Base-by-base conservation (phyloP, 352 stramenopile genomes). In the Globisporangium solare region DNA sequence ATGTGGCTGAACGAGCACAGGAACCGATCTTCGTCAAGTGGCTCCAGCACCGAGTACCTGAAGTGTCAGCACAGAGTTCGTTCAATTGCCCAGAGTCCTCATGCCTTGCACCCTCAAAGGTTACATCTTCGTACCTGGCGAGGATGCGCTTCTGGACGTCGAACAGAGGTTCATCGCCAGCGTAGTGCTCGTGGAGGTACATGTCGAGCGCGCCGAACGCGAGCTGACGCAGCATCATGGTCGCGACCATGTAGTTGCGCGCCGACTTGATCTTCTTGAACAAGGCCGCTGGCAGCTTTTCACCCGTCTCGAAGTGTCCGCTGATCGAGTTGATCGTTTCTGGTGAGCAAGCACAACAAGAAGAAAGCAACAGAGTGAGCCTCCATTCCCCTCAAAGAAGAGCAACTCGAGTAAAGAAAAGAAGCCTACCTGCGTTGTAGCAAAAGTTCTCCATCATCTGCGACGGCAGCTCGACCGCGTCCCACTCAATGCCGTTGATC, bases 381-480 rank as follows among this genome's bases (percentile, higher is more conserved):
- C 51, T 45, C 49, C 40, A 43, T 27, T 27, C 5, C 24, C 39
- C n/a, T n/a, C n/a, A n/a, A n/a, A n/a, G 37, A 52, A 18, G n/a
- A 37, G 1, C 10, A 37, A 42, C 15, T 22, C 31, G 24, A 27
- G 6, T 31, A n/a, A n/a, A n/a, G n/a, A n/a, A n/a, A n/a, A n/a
- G 17, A 43, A 13, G 31, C 14, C 3, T 17, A 83, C 79, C 74
- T 54, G 83, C 68, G 67, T 99, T 91, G 71, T 99, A 99, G 72
- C 94, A 98, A 79, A 97, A 99, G 71, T 99, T 99, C 61, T 99
- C 97, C 96, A 99, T 99, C 79, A 99, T 99, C 76, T 99, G 97
- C 12, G 88, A 98, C 22, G 97, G 97, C 17, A 98, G 74, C 68
- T 99, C 97, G 3, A 99, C 96, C 14, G 97, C 97, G 79, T 99